phyloP scores from a whole-genome alignment of 2,329 filamentous ascomycete species.

The Echinosphaeria canescens region DNA sequence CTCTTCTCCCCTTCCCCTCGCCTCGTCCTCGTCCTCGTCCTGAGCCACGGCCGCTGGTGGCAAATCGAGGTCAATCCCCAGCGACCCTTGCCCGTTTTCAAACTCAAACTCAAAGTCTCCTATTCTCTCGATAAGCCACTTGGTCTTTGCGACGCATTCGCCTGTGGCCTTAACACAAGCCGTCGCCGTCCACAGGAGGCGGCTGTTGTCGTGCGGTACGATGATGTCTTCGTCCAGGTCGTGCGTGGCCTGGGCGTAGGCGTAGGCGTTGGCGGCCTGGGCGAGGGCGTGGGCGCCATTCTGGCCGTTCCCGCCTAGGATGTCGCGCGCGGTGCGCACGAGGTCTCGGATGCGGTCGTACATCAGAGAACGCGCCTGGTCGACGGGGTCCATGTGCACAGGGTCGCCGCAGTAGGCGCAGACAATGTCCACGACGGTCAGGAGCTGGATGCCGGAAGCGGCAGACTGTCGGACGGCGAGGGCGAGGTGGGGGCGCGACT shows the following conservation, averaged over 20 bases:
- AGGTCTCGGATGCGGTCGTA: conserved; percentile 62
- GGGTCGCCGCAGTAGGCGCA: conserved; percentile 44
- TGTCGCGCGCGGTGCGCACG: conserved; percentile 60
- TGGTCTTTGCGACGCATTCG: conserved; percentile 76
- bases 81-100: conserved; percentile 22
- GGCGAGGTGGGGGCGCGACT: conserved; percentile 66
- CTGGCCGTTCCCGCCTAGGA: conserved; percentile 45
- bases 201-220: conserved; percentile 56
- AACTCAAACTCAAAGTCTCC: conserved; percentile 82
- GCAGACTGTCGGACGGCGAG: conserved; percentile 69
- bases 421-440: conserved; percentile 64
- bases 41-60: conserved; percentile 15
- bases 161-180: conserved; percentile 78
- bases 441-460: conserved; percentile 55
- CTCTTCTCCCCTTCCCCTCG: too few species aligned
- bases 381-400: conserved; percentile 41
- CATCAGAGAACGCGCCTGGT: conserved; percentile 52
- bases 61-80: conserved; percentile 35
- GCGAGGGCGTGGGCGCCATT: too few species aligned
- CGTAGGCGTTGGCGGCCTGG: too few species aligned
- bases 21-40: too few species aligned
- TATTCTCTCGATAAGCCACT: conserved; percentile 66
- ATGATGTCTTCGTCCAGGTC: conserved; percentile 54
- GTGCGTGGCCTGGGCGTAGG: too few species aligned
- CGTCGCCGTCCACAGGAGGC: conserved; percentile 59